phyloP scores from a whole-genome alignment of 2,329 filamentous ascomycete genomes.

The Domatiomyces catenatus region DNA sequence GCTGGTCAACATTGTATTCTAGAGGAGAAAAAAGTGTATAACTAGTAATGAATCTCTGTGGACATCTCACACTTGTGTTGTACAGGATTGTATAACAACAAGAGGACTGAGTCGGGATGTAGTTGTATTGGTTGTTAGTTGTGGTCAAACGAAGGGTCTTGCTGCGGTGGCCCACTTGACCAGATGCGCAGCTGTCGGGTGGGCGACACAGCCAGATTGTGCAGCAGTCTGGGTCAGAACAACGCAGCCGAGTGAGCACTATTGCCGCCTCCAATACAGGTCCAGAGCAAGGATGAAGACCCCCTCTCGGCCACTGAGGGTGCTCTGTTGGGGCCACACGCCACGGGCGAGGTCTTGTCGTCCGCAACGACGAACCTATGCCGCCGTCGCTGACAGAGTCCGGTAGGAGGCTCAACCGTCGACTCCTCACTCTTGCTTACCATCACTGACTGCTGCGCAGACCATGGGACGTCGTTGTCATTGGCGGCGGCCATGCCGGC shows the following conservation, averaged over 20 bases:
- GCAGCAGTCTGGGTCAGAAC: neutral
- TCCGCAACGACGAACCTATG: conserved; percentile 13
- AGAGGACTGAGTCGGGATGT: no score
- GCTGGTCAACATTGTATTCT: conserved; percentile 59
- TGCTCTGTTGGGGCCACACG: conserved; percentile 14
- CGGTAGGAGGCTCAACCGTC: conserved; percentile 4
- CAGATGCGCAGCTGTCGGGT: neutral
- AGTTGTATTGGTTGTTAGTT: no score
- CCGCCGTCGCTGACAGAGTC: conserved; percentile 12
- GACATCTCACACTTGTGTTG: no score
- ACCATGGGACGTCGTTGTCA: conserved; percentile 80
- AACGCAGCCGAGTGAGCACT: no score
- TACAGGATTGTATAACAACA: no score
- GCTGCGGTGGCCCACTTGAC: neutral
- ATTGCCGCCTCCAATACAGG: neutral
- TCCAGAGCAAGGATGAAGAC: conserved; percentile 5
- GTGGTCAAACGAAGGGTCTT: no score
- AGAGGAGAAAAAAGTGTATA: conserved; percentile 2
- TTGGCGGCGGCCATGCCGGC: conserved; percentile 90
- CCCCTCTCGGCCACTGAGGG: conserved; percentile 4
- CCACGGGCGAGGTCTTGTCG: conserved; percentile 13
- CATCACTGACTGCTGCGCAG: conserved; percentile 26
- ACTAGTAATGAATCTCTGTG: neutral
- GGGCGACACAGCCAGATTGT: neutral
- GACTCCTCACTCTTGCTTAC: neutral